These are phyloP conservation scores for Silene coronaria DNA, from an alignment of 179 eudicot species.

Conservation along the genomic window DNA sequence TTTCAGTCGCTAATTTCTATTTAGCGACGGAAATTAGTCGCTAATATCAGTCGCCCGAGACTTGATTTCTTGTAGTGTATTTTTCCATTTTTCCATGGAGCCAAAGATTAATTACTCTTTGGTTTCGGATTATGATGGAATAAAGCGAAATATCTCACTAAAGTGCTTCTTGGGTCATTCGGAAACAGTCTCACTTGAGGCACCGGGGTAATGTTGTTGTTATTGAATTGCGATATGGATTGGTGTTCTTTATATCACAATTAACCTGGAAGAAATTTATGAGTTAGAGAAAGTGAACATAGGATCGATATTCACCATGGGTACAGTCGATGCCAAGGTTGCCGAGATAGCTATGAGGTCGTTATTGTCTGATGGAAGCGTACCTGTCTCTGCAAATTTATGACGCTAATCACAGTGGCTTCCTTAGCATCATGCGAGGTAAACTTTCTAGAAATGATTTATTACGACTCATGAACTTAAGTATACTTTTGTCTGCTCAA, in stretches of 20 bases:
- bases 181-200: no score
- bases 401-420: conserved; percentile 55
- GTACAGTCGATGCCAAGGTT: conserved; percentile 38
- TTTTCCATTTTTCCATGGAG: no score
- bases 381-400: conserved; percentile 37
- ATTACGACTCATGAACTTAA: not conserved
- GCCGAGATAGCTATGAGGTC: conserved; percentile 46
- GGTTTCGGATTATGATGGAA: no score
- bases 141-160: no score
- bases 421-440: conserved; percentile 69
- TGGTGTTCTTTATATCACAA: conserved; percentile 25
- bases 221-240: conserved; percentile 27
- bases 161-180: no score
- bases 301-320: conserved; percentile 50
- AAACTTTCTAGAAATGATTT: conserved; percentile 15
- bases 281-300: conserved; percentile 32
- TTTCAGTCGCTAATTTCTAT: no score
- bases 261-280: conserved; percentile 22
- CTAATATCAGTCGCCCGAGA: no score
- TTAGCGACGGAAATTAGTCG: no score
- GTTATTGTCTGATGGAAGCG: conserved; percentile 50
- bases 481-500: not conserved
- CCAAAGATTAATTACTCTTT: no score
- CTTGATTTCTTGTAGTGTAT: no score
- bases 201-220: no score